Evolutionary conservation across 495 filamentous ascomycete genomes (phyloP), one percentile per base, ranked within the genome.

Genomic region (Penicillium diatomitis): DNA sequence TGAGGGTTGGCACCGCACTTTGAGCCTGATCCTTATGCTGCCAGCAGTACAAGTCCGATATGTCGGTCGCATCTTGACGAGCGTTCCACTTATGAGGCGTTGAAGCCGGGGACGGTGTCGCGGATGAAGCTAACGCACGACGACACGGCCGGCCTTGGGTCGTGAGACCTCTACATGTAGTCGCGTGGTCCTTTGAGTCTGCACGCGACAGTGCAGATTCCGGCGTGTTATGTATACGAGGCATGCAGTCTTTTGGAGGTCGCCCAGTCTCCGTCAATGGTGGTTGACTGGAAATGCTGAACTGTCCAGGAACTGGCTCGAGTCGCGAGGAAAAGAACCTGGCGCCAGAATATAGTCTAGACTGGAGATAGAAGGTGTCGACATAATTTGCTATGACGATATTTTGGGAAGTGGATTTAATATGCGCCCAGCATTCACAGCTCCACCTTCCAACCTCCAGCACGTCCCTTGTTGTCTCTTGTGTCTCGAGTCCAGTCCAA

Each of bases 11-110:
- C 29, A 28, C 11, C 0, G 48, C 47, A 2, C 54, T 54, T 5
- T 57, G 65, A 20, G 88, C 88, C 64, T 98, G 92, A 50, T 94
- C 88, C 55, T 87, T 88, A 66, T 98, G 92, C 60, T 94, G 86
- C 84, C 88, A 94, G 74, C 92, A 98, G 62, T 88, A 98, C 47
- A 78, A 81, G 31, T 75, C 75, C 7, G 76, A 65, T 20, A 69
- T 66, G 31, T 70, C 71, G 48, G 55, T 28, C 56, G 46, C 39
- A 10, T 69, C 61, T 42, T 72, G 56, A 41, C 65, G 60, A 44
- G 69, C 50, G 36, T 60, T 66, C 55, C 71, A 63, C 57, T 68
- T 64, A 49, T 58, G 62, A 27, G 63, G 62, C 1, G 58, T 60
- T 32, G 62, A 46, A 42, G 62, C 56, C 20, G 64, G 52, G 12